phyloP scores from a whole-genome alignment of 2,329 filamentous ascomycete species.

The Ophiostoma pallidulum region DNA sequence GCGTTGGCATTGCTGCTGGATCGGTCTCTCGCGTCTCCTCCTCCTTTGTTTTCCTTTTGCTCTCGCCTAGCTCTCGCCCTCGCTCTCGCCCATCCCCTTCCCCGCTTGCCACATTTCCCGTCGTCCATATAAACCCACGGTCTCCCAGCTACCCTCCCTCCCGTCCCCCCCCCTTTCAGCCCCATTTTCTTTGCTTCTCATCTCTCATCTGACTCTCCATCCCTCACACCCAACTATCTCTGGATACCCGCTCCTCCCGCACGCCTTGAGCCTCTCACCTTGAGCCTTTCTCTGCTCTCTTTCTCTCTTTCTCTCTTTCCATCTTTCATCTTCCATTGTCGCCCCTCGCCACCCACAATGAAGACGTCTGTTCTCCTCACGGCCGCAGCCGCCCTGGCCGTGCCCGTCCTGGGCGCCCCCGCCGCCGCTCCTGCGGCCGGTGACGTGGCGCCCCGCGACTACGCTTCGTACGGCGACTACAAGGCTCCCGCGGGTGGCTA shows the following conservation, averaged over 20 bases:
- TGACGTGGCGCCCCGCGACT: conserved; percentile 6
- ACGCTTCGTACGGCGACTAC: conserved; percentile 12
- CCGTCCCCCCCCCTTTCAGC: neutral
- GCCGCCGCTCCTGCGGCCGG: neutral
- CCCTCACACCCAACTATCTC: too few species aligned
- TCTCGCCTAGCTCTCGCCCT: neutral
- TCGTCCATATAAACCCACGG: conserved; percentile 1
- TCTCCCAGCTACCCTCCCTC: neutral
- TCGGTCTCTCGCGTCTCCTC: too few species aligned
- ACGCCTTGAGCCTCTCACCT: too few species aligned
- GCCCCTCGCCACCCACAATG: conserved; percentile 6
- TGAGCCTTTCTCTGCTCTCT: neutral
- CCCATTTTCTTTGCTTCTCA: neutral
- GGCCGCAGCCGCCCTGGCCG: conserved; percentile 5
- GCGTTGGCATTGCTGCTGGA: too few species aligned
- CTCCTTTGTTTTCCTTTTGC: neutral
- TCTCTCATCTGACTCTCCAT: neutral
- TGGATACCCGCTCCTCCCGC: too few species aligned
- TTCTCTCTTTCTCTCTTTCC: neutral
- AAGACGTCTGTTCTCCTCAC: conserved; percentile 8
- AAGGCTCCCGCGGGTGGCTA: neutral
- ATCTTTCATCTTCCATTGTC: neutral
- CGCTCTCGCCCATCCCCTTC: neutral
- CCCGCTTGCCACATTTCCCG: too few species aligned
- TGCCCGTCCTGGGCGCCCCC: conserved; percentile 4